Evolutionary conservation across 495 filamentous ascomycete species (phyloP).

Genomic region (Trichoderma orchidacearum): DNA sequence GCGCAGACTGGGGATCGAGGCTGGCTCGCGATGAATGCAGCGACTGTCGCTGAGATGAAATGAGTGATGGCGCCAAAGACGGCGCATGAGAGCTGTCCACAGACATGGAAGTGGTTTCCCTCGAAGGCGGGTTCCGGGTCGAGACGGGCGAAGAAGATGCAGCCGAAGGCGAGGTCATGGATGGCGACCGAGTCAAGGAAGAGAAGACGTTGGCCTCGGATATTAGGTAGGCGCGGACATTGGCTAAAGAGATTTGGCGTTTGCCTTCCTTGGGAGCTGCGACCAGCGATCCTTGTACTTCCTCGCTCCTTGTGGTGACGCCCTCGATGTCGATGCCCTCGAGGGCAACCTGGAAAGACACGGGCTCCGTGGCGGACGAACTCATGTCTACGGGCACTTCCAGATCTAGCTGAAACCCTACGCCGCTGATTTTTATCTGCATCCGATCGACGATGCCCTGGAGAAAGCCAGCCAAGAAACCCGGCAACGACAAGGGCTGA

Average conservation of each 20-base stretch:
- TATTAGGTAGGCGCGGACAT: slow-evolving; percentile 51
- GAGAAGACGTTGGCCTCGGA: slow-evolving; percentile 64
- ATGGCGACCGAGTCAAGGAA: slow-evolving; percentile 44
- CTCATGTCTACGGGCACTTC: slow-evolving; percentile 48
- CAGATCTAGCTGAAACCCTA: slow-evolving; percentile 46
- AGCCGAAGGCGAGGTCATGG: slow-evolving; percentile 46
- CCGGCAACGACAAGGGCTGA: slow-evolving; percentile 59
- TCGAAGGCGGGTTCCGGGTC: slow-evolving; percentile 11
- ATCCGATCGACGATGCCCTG: slow-evolving; percentile 73
- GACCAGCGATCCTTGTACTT: slow-evolving; percentile 13
- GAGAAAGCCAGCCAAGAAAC: slow-evolving; percentile 68
- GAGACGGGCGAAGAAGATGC: slow-evolving; percentile 25
- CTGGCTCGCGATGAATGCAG: neutral
- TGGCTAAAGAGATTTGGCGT: slow-evolving; percentile 46
- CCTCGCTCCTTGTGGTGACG: slow-evolving; percentile 30
- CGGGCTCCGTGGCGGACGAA: slow-evolving; percentile 31
- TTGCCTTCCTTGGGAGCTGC: slow-evolving; percentile 42
- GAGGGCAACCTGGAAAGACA: slow-evolving; percentile 52
- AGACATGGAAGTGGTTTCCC: slow-evolving; percentile 6
- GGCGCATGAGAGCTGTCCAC: neutral
- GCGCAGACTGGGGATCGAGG: neutral
- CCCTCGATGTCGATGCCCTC: slow-evolving; percentile 53
- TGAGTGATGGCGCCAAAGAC: neutral
- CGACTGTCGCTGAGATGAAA: neutral
- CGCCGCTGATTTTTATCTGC: slow-evolving; percentile 48